phyloP scores from a whole-genome alignment of 1,139 yeast genomes.

The Debaryomyces udenii region DNA sequence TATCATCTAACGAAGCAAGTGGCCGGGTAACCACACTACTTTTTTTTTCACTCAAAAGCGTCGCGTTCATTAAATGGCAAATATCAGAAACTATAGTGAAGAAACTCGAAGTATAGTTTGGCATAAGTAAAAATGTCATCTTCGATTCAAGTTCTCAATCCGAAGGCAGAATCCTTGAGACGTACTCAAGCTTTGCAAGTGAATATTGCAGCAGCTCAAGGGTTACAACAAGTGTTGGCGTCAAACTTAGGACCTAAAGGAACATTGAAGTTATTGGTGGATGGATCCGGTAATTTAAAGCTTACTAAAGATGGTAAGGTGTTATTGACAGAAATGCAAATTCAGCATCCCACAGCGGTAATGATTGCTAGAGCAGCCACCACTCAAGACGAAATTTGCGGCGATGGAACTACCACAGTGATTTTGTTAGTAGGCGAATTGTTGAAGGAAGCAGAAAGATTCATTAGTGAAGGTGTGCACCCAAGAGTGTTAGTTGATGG shows the following conservation, averaged over 20 bases:
- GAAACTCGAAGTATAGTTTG: conserved; percentile 5
- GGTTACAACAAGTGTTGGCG: conserved; percentile 87
- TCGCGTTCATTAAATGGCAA: conserved; percentile 15
- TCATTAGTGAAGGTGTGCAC: conserved; percentile 90
- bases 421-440: conserved; percentile 93
- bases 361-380: conserved; percentile 99
- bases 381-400: conserved; percentile 98
- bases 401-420: conserved; percentile 99
- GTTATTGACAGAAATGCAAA: conserved; percentile 92
- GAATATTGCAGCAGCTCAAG: conserved; percentile 95
- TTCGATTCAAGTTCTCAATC: conserved; percentile 87
- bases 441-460: conserved; percentile 92
- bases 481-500: conserved; percentile 96
- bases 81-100: conserved; percentile 1
- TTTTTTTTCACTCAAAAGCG: conserved; percentile 4
- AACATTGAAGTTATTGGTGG: conserved; percentile 92
- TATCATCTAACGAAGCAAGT: too few species aligned
- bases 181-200: conserved; percentile 95
- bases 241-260: conserved; percentile 97
- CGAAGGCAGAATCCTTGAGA: conserved; percentile 94
- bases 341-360: conserved; percentile 99
- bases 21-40: conserved; percentile 9
- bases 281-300: conserved; percentile 94
- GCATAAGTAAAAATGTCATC: conserved; percentile 38
- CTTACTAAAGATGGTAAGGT: conserved; percentile 98